phyloP scores from a whole-genome alignment of 2,329 filamentous ascomycete genomes.

The Didymella sp. region DNA sequence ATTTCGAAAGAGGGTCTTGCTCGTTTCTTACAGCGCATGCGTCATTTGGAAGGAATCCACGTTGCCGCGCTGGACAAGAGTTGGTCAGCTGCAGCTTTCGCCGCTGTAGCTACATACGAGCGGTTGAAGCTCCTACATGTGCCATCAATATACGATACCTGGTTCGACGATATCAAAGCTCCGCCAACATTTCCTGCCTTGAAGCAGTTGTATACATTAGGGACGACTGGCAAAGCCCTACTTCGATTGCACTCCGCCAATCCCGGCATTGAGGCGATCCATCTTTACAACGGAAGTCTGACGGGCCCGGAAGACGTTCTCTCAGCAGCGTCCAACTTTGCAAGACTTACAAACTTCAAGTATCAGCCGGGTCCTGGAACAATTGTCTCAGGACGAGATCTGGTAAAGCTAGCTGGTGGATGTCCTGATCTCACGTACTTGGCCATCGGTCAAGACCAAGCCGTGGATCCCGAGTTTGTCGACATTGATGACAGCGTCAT shows the following conservation, averaged over 20 bases:
- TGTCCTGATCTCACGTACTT: neutral
- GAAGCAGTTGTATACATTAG: neutral
- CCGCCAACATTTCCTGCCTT: neutral
- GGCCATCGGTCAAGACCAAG: neutral
- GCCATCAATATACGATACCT: neutral
- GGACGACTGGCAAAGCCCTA: neutral
- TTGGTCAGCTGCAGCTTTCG: conserved; percentile 1
- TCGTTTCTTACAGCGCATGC: conserved; percentile 3
- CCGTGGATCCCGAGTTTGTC: neutral
- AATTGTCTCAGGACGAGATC: neutral
- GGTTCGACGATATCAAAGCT: neutral
- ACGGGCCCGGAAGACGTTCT: neutral
- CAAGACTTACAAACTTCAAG: neutral
- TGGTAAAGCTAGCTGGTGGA: neutral
- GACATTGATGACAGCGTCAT: neutral
- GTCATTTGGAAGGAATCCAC: neutral
- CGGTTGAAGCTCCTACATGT: conserved; percentile 3
- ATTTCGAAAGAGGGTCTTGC: conserved; percentile 1
- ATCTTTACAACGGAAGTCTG: neutral
- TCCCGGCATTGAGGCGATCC: neutral
- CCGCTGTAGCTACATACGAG: neutral
- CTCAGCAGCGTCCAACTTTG: neutral
- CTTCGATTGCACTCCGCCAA: neutral
- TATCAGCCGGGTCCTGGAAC: neutral
- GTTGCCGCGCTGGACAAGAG: neutral